Evolutionary conservation across 139 green algal species (phyloP).

Genomic region (Coelastrella sp.): DNA sequence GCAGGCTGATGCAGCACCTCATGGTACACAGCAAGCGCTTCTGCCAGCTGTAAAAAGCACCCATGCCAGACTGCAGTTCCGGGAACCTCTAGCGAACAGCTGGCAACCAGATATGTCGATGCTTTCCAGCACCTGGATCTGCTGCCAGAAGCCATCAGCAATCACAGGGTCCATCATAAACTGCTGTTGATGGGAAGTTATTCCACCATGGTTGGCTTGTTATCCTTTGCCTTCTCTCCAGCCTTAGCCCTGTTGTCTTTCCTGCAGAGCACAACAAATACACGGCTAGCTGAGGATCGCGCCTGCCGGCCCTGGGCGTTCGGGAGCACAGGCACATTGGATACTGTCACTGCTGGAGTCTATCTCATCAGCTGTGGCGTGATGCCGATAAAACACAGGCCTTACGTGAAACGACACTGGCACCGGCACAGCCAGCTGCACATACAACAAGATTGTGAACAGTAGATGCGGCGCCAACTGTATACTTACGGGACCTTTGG

Average conservation of each 20-base stretch:
- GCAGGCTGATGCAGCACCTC: too few relatives aligned
- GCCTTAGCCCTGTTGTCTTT: conserved; percentile 44
- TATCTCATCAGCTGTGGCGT: too few relatives aligned
- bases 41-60: too few relatives aligned
- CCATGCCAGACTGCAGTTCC: too few relatives aligned
- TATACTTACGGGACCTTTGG: conserved; percentile 2
- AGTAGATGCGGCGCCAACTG: conserved; percentile 7
- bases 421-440: too few relatives aligned
- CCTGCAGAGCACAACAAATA: conserved; percentile 8
- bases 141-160: background rate
- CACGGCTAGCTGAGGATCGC: background rate
- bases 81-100: too few relatives aligned
- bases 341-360: background rate
- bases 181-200: background rate
- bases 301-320: background rate
- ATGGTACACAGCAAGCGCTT: too few relatives aligned
- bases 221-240: conserved; percentile 45
- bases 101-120: background rate
- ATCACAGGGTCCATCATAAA: too few relatives aligned
- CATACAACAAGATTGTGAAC: background rate
- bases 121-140: background rate
- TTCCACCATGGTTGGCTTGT: conserved; percentile 46
- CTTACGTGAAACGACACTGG: too few relatives aligned
- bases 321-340: background rate
- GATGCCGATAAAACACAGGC: too few relatives aligned